These are phyloP conservation scores for Cucumis cinereus DNA, from an alignment of 306 rosid species.

Conservation along the genomic window DNA sequence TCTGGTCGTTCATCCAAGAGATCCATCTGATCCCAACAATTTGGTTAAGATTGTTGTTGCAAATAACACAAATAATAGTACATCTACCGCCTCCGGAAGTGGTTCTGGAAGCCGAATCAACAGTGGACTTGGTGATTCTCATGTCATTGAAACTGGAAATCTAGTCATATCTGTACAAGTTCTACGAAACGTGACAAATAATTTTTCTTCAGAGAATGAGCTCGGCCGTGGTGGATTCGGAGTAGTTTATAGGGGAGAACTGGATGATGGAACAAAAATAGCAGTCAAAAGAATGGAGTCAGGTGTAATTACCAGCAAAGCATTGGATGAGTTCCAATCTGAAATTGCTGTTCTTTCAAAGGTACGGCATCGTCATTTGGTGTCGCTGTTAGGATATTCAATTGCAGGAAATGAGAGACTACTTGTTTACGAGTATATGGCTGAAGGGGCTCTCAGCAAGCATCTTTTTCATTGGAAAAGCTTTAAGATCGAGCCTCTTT, in stretches of 20 bases:
- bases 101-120: constrained; percentile 55
- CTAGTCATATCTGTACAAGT: constrained; percentile 86
- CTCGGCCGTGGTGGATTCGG: constrained; percentile 98
- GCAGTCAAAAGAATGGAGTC: constrained; percentile 97
- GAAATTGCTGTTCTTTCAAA: constrained; percentile 93
- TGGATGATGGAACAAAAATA: constrained; percentile 87
- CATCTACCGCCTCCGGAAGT: constrained; percentile 45
- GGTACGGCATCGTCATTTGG: constrained; percentile 94
- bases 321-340: constrained; percentile 88
- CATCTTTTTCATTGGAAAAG: constrained; percentile 93
- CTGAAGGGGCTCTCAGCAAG: constrained; percentile 94
- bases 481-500: constrained; percentile 62
- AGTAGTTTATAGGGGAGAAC: constrained; percentile 84
- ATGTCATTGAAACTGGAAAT: constrained; percentile 82
- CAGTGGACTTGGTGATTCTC: constrained; percentile 59
- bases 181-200: constrained; percentile 69
- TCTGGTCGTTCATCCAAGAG: constrained; percentile 78
- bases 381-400: constrained; percentile 78
- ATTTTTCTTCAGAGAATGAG: constrained; percentile 85
- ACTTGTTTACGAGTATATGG: constrained; percentile 87
- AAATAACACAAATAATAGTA: constrained; percentile 35
- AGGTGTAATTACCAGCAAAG: constrained; percentile 63
- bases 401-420: constrained; percentile 69
- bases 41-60: constrained; percentile 56
- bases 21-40: constrained; percentile 68